These are phyloP conservation scores for Geotrichum macrosporum DNA, from an alignment of 1,139 yeast species.

Conservation along the genomic window DNA sequence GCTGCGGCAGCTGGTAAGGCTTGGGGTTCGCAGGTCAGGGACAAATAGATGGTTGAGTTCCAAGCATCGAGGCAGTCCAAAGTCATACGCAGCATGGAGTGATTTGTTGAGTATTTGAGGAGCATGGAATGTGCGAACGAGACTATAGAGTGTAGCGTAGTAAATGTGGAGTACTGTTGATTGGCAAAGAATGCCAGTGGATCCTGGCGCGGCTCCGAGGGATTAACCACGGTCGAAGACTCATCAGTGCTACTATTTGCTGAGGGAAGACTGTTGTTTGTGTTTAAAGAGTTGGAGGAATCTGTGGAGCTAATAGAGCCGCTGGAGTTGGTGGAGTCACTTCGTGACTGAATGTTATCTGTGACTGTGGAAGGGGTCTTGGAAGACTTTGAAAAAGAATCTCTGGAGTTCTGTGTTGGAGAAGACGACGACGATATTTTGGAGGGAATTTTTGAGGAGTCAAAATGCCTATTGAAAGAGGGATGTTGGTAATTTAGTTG, in stretches of 20 bases:
- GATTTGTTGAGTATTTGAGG: background rate
- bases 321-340: background rate
- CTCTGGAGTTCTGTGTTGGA: background rate
- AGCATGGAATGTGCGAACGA: conserved; percentile 13
- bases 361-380: too few species aligned
- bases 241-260: background rate
- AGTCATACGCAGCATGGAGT: conserved; percentile 4
- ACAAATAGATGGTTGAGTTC: conserved; percentile 11
- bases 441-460: background rate
- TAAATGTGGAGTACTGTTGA: conserved; percentile 10
- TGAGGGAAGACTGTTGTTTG: background rate
- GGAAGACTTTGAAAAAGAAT: background rate
- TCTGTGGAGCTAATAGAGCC: background rate
- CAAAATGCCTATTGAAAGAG: background rate
- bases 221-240: background rate
- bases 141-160: conserved; percentile 9
- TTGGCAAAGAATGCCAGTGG: background rate
- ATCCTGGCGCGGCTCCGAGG: conserved; percentile 1
- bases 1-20: conserved; percentile 3
- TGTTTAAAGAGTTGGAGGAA: background rate
- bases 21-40: conserved; percentile 9
- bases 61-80: conserved; percentile 13
- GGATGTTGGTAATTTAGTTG: background rate
- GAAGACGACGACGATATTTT: background rate
- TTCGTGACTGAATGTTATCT: background rate